Evolutionary conservation across 495 filamentous ascomycete species (phyloP).

Genomic region (Hypoxylon fragiforme): DNA sequence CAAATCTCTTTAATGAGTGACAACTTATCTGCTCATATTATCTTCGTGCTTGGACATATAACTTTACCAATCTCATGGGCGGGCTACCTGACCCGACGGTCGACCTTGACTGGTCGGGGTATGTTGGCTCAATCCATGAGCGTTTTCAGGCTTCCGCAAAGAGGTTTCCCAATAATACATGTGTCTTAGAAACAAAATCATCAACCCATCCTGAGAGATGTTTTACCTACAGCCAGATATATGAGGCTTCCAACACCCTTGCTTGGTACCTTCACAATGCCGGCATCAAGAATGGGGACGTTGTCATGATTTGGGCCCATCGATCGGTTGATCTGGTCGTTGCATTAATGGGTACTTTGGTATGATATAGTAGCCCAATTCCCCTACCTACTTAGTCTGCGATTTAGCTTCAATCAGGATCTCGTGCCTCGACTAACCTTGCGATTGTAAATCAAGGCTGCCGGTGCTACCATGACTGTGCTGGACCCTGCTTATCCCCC

Average conservation of each 20-base stretch:
- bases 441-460: conserved; percentile 45
- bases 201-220: conserved; percentile 58
- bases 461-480: conserved; percentile 74
- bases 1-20: too few relatives aligned
- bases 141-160: conserved; percentile 62
- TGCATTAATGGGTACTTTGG: conserved; percentile 63
- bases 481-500: conserved; percentile 90
- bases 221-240: conserved; percentile 89
- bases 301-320: conserved; percentile 92
- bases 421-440: conserved; percentile 19
- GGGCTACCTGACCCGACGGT: conserved; percentile 72
- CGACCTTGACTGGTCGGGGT: conserved; percentile 82
- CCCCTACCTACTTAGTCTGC: too few relatives aligned
- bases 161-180: conserved; percentile 74
- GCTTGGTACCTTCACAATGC: conserved; percentile 74
- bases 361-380: conserved; percentile 16
- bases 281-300: conserved; percentile 78
- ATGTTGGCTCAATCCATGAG: conserved; percentile 75
- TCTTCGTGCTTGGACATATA: too few relatives aligned
- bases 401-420: conserved; percentile 11
- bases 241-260: conserved; percentile 79
- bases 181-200: conserved; percentile 81
- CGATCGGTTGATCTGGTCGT: conserved; percentile 75
- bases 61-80: conserved; percentile 18
- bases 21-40: too few relatives aligned